Conservation (phyloP, 148 eudicot genomes). For the Drosera capensis region DNA sequence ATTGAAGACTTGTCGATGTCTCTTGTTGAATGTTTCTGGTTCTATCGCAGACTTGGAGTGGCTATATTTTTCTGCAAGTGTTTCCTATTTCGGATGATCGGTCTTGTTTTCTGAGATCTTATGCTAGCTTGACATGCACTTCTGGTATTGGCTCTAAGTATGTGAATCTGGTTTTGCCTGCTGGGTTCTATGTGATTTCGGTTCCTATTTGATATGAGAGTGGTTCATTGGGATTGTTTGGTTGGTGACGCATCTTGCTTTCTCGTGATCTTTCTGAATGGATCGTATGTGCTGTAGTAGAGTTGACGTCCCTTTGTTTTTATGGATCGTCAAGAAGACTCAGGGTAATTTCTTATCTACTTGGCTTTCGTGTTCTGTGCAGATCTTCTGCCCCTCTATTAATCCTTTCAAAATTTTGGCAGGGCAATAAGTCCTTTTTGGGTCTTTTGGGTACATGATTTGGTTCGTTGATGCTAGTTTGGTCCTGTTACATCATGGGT, state of each 20-base stretch:
- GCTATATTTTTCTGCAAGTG: slow-evolving; percentile 31
- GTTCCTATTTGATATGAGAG: slow-evolving; percentile 11
- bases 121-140: slow-evolving; percentile 42
- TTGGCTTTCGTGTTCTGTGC: slow-evolving; percentile 6
- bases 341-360: slow-evolving; percentile 26
- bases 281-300: too few relatives aligned
- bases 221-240: slow-evolving; percentile 8
- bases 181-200: slow-evolving; percentile 18
- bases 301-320: too few relatives aligned
- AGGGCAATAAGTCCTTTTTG: slow-evolving; percentile 29
- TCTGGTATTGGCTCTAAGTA: slow-evolving; percentile 32
- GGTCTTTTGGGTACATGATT: slow-evolving; percentile 20
- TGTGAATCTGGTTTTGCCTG: too few relatives aligned
- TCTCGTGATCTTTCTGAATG: too few relatives aligned
- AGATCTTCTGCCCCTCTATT: slow-evolving; percentile 9
- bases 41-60: slow-evolving; percentile 40
- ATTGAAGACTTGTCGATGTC: slow-evolving; percentile 23
- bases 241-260: slow-evolving; percentile 1
- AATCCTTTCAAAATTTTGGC: slow-evolving; percentile 38
- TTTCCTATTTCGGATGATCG: slow-evolving; percentile 25
- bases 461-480: slow-evolving; percentile 18
- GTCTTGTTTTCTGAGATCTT: slow-evolving; percentile 38
- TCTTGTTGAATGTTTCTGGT: slow-evolving; percentile 27
- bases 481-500: too few relatives aligned
- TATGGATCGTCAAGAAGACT: too few relatives aligned